phyloP scores from a whole-genome alignment of 129 eudicot species.

The Lactuca sativa region DNA sequence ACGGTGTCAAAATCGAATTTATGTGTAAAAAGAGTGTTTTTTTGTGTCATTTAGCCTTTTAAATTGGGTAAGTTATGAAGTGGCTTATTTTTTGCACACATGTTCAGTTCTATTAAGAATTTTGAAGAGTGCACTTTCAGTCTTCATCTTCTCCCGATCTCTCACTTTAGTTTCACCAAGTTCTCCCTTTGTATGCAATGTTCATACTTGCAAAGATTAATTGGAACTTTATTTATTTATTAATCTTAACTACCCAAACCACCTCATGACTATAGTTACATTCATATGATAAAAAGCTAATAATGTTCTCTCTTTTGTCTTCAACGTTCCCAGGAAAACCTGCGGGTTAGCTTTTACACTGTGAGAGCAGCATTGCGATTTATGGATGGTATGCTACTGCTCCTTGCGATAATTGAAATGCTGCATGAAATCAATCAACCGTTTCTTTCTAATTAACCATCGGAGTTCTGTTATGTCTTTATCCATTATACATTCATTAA shows the following conservation, averaged over 20 bases:
- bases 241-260: conserved; percentile 8
- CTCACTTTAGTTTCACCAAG: too few species aligned
- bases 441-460: background rate
- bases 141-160: too few species aligned
- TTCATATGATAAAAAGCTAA: background rate
- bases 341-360: conserved; percentile 43
- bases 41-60: too few species aligned
- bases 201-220: too few species aligned
- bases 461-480: background rate
- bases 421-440: conserved; percentile 15
- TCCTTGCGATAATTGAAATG: background rate
- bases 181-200: too few species aligned
- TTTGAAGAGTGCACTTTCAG: too few species aligned
- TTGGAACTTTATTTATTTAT: background rate
- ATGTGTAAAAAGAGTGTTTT: too few species aligned
- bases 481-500: conserved; percentile 2
- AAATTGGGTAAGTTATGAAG: too few species aligned
- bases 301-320: conserved; percentile 8
- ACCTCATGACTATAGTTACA: background rate
- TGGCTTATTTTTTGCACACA: too few species aligned
- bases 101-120: too few species aligned
- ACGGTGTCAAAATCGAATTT: too few species aligned
- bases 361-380: conserved; percentile 55
- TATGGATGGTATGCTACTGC: conserved; percentile 46
- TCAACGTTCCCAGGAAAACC: conserved; percentile 42